A percentile compares a stretch with the other conserved stretches of the same genome.
Conservation (phyloP, 78 protist species). For the Isochrysis galbana region DNA sequence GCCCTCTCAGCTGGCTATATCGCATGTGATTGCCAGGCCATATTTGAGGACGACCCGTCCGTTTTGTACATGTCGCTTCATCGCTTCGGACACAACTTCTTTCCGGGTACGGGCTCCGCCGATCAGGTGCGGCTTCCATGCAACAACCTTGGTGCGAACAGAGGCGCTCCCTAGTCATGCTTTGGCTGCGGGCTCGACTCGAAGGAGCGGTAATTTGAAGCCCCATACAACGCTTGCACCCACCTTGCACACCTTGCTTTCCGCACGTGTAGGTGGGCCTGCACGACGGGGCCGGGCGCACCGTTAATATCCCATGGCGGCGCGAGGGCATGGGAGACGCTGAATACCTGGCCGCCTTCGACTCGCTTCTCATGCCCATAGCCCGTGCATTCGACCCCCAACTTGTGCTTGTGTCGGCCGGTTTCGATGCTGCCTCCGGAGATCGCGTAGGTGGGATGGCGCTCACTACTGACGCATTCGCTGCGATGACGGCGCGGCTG, state of each 20-base stretch:
- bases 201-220: no score
- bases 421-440: constrained; percentile 62
- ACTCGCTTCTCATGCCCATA: constrained; percentile 56
- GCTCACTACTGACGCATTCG: background rate
- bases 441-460: background rate
- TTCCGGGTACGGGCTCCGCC: constrained; percentile 67
- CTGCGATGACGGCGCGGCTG: background rate
- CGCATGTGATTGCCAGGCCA: no score
- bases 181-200: no score
- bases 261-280: no score
- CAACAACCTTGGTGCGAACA: no score
- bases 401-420: constrained; percentile 68
- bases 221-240: no score
- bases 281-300: background rate
- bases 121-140: constrained; percentile 11
- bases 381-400: constrained; percentile 58
- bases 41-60: constrained; percentile 66
- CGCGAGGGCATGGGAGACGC: constrained; percentile 47
- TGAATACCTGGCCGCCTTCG: constrained; percentile 50
- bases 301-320: constrained; percentile 57
- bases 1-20: no score
- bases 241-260: no score
- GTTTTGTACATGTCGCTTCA: constrained; percentile 74
- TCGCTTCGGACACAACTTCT: constrained; percentile 55
- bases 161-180: no score